Base-by-base conservation (phyloP, 176 grass and related monocot genomes). In the Typha latifolia region DNA sequence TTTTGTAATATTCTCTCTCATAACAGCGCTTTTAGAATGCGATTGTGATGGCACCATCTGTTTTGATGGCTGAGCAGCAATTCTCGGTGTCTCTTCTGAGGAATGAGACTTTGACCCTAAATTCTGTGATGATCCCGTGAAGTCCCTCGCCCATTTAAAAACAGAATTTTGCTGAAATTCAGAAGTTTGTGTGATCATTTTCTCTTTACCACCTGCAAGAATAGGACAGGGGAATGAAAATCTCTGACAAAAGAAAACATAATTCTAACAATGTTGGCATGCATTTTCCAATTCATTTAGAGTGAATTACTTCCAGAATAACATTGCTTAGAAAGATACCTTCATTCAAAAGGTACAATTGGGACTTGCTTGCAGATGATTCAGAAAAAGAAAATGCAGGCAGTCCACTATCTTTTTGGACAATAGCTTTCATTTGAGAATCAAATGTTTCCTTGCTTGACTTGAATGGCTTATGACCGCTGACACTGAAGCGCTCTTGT, bases 141-240 rank as follows among this genome's bases (percentile, higher is more conserved):
- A 69, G 69, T 96, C 85, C 34, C 78, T 96, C 51, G 75, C 82
- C 93, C 85, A 97, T 73, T 83, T 97, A 78, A 97, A 97, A 27
- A 88, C 77, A 73, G 75, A 71, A 80, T 74, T 83, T 69, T 76
- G 69, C 67, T 86, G 75, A 70, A 81, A 31, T 73, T 48, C 72
- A 74, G 69, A 84, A 12, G 74, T 56, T 69, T 79, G 82, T 63
- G 50, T 74, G 43, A 43, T 47, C 34, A 48, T 15, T 14, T 82
- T 90, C 71, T 71, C 82, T 57, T 82, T 67, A 66, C 59, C 71
- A 72, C 51, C 74, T 82, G 68, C 61, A 62, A 49, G 76, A 83
- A 76, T 52, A 66, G 72, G 0, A 51, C 2, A 26, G 0, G 48
- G 19, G 48, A 23, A 52, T 34, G n/a, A 24, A 37, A 66, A 27